A percentile compares a stretch with the other conserved stretches of the same genome.
Evolutionary conservation across 495 filamentous ascomycete genomes (phyloP).

Genomic region (Neurospora pannonica): DNA sequence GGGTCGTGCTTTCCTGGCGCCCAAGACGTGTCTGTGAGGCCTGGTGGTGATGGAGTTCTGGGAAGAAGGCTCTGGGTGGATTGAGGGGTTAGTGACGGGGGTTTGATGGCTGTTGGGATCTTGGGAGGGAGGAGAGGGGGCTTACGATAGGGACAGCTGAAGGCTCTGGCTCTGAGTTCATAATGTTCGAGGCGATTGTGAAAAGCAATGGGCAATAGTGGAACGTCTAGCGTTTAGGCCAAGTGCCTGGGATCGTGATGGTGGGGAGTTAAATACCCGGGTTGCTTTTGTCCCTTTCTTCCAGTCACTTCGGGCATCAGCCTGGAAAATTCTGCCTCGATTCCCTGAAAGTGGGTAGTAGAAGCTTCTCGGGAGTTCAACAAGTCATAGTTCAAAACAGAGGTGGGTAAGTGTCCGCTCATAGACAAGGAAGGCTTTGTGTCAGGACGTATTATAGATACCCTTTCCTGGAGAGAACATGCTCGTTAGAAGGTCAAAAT

Average conservation of each 20-base stretch:
- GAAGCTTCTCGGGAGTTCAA: background rate
- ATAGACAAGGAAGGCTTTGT: background rate
- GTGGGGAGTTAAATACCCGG: background rate
- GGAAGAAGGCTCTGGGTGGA: background rate
- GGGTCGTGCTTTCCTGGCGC: background rate
- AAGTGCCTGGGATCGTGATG: background rate
- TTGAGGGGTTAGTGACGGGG: background rate
- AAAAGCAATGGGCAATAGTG: background rate
- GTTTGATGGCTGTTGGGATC: rapidly evolving
- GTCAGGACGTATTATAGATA: background rate
- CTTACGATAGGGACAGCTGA: background rate
- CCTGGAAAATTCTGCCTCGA: background rate
- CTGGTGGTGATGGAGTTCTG: background rate
- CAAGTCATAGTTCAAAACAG: background rate
- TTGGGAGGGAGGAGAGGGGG: rapidly evolving
- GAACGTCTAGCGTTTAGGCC: background rate
- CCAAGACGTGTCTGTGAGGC: background rate
- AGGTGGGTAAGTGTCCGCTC: background rate
- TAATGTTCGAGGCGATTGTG: background rate
- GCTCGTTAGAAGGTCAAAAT: too few species aligned
- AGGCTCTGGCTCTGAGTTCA: background rate
- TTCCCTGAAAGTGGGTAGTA: background rate
- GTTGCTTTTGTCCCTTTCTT: background rate
- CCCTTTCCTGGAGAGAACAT: too few species aligned
- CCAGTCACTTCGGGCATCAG: background rate